These are phyloP conservation scores for Fusarium sp. DNA, from an alignment of 2,329 filamentous ascomycete species.

Conservation along the genomic window DNA sequence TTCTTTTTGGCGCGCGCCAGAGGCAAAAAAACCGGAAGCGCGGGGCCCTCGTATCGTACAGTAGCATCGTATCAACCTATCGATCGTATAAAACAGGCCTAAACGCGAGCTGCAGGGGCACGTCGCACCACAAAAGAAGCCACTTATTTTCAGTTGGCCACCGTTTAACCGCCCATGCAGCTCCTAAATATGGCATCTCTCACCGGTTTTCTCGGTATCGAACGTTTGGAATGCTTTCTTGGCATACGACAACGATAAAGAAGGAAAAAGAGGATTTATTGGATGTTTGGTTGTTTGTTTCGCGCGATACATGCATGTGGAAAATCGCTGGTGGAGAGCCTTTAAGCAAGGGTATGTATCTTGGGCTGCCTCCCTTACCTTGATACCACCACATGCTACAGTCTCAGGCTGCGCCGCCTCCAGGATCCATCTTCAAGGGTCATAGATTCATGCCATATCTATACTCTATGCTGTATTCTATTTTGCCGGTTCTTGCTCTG, in stretches of 20 bases:
- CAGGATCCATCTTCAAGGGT: constrained; percentile 17
- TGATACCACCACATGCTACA: constrained; percentile 37
- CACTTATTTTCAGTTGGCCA: constrained; percentile 40
- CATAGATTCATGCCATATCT: constrained; percentile 28
- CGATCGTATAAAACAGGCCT: neutral
- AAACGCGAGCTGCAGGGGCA: constrained; percentile 39
- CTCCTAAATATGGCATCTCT: constrained; percentile 33
- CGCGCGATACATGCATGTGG: neutral
- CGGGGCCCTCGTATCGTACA: constrained; percentile 18
- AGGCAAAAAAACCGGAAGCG: constrained; percentile 10
- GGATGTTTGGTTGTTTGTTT: constrained; percentile 26
- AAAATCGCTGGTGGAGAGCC: no score
- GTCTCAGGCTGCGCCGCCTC: constrained; percentile 23
- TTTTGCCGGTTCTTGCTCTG: neutral
- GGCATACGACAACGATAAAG: constrained; percentile 1
- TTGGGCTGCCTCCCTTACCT: constrained; percentile 24
- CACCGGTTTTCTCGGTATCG: constrained; percentile 19
- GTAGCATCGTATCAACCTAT: constrained; percentile 3
- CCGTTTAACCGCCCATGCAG: constrained; percentile 28
- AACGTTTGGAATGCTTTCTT: constrained; percentile 18
- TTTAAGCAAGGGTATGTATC: constrained; percentile 1
- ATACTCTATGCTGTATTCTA: neutral
- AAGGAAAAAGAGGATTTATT: constrained; percentile 8
- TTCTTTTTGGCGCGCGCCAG: constrained; percentile 39
- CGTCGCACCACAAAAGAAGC: constrained; percentile 45